Percentiles rank a stretch among this genome's conserved stretches.
Conservation (phyloP, 495 filamentous ascomycete species). For the Penicillium egyptiacum region DNA sequence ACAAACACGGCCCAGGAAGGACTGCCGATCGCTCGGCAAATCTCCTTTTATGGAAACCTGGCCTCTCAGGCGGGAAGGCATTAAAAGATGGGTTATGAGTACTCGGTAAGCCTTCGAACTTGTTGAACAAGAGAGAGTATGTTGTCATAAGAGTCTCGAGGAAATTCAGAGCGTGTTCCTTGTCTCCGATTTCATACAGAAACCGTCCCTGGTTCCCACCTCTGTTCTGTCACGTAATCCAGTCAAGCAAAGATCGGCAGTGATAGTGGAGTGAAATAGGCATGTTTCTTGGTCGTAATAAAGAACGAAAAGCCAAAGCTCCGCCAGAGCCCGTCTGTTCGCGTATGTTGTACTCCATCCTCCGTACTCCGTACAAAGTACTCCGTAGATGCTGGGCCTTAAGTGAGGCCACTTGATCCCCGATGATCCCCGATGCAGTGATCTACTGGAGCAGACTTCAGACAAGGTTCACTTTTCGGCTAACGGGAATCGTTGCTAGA, state of each 20-base stretch:
- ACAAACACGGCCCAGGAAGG: background rate
- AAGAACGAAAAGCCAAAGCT: conserved; percentile 5
- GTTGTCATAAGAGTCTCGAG: background rate
- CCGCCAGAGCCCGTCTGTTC: conserved; percentile 3
- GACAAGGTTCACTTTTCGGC: background rate
- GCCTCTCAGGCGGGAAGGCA: conserved; percentile 1
- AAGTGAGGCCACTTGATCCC: conserved; percentile 10
- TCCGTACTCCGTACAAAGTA: no score
- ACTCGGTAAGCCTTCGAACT: background rate
- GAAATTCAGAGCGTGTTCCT: background rate
- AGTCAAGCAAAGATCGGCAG: conserved; percentile 15
- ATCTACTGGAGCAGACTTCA: conserved; percentile 10
- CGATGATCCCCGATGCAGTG: conserved; percentile 15
- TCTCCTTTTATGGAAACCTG: conserved; percentile 8
- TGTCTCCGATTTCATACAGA: background rate
- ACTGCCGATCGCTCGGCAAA: conserved; percentile 12
- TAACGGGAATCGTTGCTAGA: conserved; percentile 15
- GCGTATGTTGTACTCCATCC: no score
- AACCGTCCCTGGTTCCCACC: background rate
- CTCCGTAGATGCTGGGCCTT: background rate
- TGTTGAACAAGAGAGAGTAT: background rate
- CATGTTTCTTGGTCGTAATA: conserved; percentile 7
- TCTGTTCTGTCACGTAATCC: background rate
- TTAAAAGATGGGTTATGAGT: background rate
- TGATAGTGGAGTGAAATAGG: conserved; percentile 6